A percentile compares a stretch with the other conserved stretches of the same genome.
These are phyloP conservation scores for Cryptococcus sp. DNA, from an alignment of 1,284 basidiomycete species.

Conservation along the genomic window DNA sequence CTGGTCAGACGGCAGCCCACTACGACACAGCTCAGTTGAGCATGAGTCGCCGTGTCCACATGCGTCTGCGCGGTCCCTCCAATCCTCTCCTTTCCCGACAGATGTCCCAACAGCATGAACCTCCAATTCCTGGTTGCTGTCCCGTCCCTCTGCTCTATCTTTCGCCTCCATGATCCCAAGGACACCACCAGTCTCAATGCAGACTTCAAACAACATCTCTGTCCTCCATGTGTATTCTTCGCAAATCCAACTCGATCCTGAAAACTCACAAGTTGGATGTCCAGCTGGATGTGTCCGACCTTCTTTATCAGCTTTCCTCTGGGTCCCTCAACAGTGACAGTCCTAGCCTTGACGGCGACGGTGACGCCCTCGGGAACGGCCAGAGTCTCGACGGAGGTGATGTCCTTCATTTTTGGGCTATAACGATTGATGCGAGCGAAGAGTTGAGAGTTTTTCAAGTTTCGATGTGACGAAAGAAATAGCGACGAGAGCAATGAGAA, in stretches of 20 bases:
- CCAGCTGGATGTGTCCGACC: conserved; percentile 94
- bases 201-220: too few species aligned
- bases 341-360: conserved; percentile 81
- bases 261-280: conserved; percentile 75
- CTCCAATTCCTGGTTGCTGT: too few species aligned
- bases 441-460: background rate
- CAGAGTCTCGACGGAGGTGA: conserved; percentile 73
- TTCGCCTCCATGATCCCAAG: background rate
- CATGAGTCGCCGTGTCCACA: background rate
- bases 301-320: conserved; percentile 88
- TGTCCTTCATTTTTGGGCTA: conserved; percentile 54
- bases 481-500: background rate
- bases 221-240: too few species aligned
- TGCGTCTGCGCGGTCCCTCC: too few species aligned
- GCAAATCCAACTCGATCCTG: conserved; percentile 11
- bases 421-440: background rate
- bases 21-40: background rate
- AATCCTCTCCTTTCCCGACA: too few species aligned
- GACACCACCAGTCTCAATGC: background rate
- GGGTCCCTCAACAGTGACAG: conserved; percentile 86
- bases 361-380: conserved; percentile 82
- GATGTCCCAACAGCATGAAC: too few species aligned
- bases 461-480: background rate
- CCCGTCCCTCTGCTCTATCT: background rate
- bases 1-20: background rate